Conservation (phyloP, 768 basidiomycete genomes). For the Tricholoma terreum region DNA sequence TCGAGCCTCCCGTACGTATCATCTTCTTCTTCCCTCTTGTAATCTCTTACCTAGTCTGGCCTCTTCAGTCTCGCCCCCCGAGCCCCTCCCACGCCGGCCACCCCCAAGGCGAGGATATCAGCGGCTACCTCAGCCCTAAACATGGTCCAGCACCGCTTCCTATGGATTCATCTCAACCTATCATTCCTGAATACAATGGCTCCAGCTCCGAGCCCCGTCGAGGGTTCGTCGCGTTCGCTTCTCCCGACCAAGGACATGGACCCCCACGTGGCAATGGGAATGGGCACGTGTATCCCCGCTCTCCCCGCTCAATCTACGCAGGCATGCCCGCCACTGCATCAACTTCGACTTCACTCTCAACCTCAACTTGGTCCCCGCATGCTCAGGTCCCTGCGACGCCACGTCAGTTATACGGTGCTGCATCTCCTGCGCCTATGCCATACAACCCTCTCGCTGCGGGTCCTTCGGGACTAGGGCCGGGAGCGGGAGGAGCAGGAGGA, state of each 20-base stretch:
- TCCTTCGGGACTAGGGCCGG: too few species aligned
- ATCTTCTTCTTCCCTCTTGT: not conserved
- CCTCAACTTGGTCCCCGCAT: not conserved
- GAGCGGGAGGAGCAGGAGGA: too few species aligned
- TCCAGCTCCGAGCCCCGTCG: not conserved
- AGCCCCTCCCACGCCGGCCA: not conserved
- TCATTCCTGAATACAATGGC: not conserved
- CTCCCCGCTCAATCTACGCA: not conserved
- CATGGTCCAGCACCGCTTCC: not conserved
- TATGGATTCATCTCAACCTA: not conserved
- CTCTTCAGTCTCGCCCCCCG: not conserved
- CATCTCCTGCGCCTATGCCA: not conserved
- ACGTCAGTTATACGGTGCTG: not conserved
- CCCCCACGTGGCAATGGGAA: not conserved
- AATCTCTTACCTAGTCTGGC: not conserved
- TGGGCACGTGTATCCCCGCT: not conserved
- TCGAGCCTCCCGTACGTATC: slow-evolving; percentile 14
- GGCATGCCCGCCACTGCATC: not conserved
- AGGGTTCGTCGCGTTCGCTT: not conserved
- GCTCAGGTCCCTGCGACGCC: not conserved
- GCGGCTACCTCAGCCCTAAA: slow-evolving; percentile 1
- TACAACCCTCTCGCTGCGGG: not conserved
- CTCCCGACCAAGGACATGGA: not conserved
- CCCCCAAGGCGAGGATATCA: not conserved
- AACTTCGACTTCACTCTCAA: not conserved